Base-by-base conservation (phyloP, 1,139 yeast genomes). In the Zygoascus sp. region DNA sequence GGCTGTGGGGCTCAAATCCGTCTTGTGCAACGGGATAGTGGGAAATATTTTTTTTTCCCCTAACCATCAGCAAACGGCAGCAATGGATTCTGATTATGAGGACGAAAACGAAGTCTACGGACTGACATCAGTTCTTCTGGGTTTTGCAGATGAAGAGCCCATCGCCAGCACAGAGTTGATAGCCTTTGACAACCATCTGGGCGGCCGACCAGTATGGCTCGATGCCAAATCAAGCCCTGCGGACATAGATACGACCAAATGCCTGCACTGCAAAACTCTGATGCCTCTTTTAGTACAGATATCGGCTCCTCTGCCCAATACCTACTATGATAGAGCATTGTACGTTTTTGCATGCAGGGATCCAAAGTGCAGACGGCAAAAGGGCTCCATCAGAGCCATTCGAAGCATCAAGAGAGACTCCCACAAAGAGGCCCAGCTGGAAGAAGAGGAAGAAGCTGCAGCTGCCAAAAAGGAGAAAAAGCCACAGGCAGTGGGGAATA, bases 221-320 rank as follows among this genome's bases (percentile, higher is more conserved):
- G 37, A 30, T 13, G 75, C 76, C 50, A 73, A 75, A 1, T 68
- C 71, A 0, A 78, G 88, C 0, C 63, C 67, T 11, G 94, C 95
- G 0, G 64, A 73, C 9, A 67, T 67, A 2, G 74, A 73, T 11
- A 62, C 77, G 25, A 58, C 81, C 3, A 66, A 67, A 32, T 92
- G 98, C 69, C 77, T 75, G 45, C 74, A 74, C 50, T 92, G 98
- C 67, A 64, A 68, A 0, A 64, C 69, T 10, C 68, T 73, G 27
- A 72, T 88, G 83, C 80, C 86, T 7, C 67, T 90, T 44, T 68
- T 89, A 34, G 67, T 82, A 2, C 97, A 92, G 63, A 83, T 92
- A 1, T 83, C 75, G 65, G 83, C 96, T 1, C 94, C 95, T 1
- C 50, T 60, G 7, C 86, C 80, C 23, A 76, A 75, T 32, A 74